phyloP scores from a whole-genome alignment of 805 yeast genomes.

The Candida pseudoglaebosa region DNA sequence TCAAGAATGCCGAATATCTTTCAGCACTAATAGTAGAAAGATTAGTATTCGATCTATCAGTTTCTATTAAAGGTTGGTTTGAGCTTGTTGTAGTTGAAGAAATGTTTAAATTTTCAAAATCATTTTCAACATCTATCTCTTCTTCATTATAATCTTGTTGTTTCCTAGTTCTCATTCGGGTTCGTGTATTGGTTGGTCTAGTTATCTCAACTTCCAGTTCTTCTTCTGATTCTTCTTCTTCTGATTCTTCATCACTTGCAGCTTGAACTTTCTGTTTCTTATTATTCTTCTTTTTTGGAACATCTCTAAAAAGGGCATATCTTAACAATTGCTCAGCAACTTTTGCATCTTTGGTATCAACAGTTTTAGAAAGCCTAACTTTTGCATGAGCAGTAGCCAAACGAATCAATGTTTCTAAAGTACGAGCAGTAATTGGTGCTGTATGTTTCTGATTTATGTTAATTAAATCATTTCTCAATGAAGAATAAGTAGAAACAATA shows the following conservation, averaged over 20 bases:
- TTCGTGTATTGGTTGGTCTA: constrained; percentile 17
- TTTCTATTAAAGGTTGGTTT: constrained; percentile 24
- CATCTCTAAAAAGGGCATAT: constrained; percentile 82
- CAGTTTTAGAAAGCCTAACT: constrained; percentile 75
- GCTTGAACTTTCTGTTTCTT: constrained; percentile 25
- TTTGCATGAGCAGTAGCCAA: constrained; percentile 95
- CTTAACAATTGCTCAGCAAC: constrained; percentile 83
- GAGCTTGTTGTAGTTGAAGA: constrained; percentile 15
- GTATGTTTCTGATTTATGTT: constrained; percentile 68
- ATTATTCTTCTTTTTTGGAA: constrained; percentile 35
- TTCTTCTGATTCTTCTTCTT: constrained; percentile 33
- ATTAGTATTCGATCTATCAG: constrained; percentile 17
- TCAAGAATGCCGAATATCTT: constrained; percentile 27
- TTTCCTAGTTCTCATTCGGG: constrained; percentile 12
- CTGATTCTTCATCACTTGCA: constrained; percentile 26
- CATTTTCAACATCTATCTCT: constrained; percentile 19
- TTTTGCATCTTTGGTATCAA: constrained; percentile 73
- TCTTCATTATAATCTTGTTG: constrained; percentile 11
- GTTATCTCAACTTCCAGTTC: constrained; percentile 12
- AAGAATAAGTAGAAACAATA: constrained; percentile 76
- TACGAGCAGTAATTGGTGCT: constrained; percentile 97
- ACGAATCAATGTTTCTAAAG: constrained; percentile 92
- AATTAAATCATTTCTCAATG: constrained; percentile 70
- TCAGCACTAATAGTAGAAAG: constrained; percentile 25
- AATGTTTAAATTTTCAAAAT: constrained; percentile 27